Evolutionary conservation across 352 stramenopile genomes (phyloP), one percentile per base, ranked within the genome.

Genomic region (Globisporangium megalacanthum): DNA sequence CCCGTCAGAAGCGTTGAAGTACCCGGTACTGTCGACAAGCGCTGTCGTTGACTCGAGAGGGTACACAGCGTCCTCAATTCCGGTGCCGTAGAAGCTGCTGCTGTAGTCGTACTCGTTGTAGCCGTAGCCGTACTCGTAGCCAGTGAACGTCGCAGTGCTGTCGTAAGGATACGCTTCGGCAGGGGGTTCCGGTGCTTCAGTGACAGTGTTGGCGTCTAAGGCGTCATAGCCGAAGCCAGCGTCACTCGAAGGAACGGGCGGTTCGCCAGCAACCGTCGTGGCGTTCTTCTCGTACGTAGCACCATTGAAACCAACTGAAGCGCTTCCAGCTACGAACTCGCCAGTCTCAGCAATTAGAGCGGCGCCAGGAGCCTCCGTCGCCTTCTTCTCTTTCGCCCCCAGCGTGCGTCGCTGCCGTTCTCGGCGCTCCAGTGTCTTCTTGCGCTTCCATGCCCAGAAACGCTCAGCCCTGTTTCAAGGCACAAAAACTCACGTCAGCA

Each of bases 401-500:
- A 61, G 65, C 11, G 56, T 52, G 1, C 45, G 56, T 6, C 53
- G 57, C 10, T 54, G 53, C 42, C 55, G 49, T n/a, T 74, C 64
- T 13, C 61, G 60, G 36, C 62, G 53, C 45, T 66, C 69, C 13
- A 79, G 22, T 42, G 65, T 10, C 41, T 67, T 76, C 37, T 71
- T 42, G 2, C 68, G 58, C 58, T 69, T 79, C 73, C 73, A 83
- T 37, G 76, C 66, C 71, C 71, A 80, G 36, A 83, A 76, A 2
- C 66, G 65, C 63, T 83, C 71, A 6, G 69, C 73, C 4, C 69
- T 83, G 37, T 6, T 49, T 29, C 19, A 56, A 19, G 39, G 64
- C 22, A 47, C 33, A 49, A 25, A 7, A 22, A 55, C 15, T 61
- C 14, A 64, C 35, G 25, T 49, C 4, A 25, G 13, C 15, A 45